phyloP scores from a whole-genome alignment of 768 basidiomycete genomes.

The Lactifluus volemus region DNA sequence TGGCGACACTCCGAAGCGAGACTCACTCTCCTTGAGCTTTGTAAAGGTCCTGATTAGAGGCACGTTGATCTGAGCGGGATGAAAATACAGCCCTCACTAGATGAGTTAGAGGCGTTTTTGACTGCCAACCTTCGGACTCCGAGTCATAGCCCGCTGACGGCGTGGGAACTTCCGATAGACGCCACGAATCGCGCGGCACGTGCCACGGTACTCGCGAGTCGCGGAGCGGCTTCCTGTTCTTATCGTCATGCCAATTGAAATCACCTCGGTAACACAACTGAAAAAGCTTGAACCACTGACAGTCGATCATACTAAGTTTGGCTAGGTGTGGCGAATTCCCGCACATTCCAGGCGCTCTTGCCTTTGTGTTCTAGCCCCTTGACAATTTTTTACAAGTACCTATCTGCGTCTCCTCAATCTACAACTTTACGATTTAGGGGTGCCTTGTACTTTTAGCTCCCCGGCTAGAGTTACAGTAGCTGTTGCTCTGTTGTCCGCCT shows the following conservation, averaged over 20 bases:
- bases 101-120: neutral
- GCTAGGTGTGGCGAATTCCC: neutral
- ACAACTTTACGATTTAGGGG: neutral
- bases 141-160: neutral
- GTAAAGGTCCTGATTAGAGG: constrained; percentile 31
- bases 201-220: too few relatives aligned
- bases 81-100: neutral
- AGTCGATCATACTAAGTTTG: neutral
- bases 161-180: neutral
- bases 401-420: neutral
- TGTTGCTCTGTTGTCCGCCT: neutral
- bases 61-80: constrained; percentile 26
- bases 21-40: constrained; percentile 44
- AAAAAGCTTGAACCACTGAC: neutral
- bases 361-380: neutral
- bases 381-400: neutral
- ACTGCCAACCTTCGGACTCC: neutral
- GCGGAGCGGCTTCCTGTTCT: too few relatives aligned
- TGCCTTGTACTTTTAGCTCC: neutral
- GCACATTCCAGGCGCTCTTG: neutral
- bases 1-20: constrained; percentile 3
- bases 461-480: neutral
- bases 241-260: too few relatives aligned
- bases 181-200: neutral
- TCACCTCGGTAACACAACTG: neutral